Evolutionary conservation across 2,329 filamentous ascomycete species (phyloP).

Genomic region (Colletotrichum sp.): DNA sequence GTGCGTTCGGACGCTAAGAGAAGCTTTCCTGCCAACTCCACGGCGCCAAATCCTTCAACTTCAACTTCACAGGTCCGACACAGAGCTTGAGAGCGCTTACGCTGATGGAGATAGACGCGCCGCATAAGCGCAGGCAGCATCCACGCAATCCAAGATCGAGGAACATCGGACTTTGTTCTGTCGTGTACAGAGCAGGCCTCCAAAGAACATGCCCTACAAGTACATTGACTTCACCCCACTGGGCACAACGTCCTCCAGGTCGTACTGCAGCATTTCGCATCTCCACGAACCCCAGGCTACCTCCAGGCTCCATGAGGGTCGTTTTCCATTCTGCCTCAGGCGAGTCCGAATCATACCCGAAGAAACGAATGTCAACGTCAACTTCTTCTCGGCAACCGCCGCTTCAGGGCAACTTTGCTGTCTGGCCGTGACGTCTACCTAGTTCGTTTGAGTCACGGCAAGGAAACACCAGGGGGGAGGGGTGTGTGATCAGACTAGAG

Average conservation of each 20-base stretch:
- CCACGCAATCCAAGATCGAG: not conserved
- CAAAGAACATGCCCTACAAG: not conserved
- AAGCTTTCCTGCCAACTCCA: constrained; percentile 11
- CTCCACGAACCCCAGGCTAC: not conserved
- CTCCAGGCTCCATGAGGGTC: not conserved
- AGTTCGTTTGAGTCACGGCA: not conserved
- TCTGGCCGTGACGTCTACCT: not conserved
- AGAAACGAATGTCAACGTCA: not conserved
- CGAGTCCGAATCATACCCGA: not conserved
- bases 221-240: not conserved
- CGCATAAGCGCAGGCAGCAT: not conserved
- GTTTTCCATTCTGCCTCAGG: not conserved
- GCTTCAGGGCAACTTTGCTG: not conserved
- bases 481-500: not conserved
- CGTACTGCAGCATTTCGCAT: not conserved
- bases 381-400: not conserved
- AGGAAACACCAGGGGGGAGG: not conserved
- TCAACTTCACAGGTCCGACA: not conserved
- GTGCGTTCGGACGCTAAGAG: constrained; percentile 18
- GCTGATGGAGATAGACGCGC: not conserved
- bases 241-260: not conserved
- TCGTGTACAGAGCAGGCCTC: not conserved
- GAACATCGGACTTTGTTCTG: not conserved
- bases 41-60: constrained; percentile 7
- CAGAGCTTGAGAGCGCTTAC: constrained; percentile 6